Base-by-base conservation (phyloP, 305 asterid species). In the Plantago lanceolata region DNA sequence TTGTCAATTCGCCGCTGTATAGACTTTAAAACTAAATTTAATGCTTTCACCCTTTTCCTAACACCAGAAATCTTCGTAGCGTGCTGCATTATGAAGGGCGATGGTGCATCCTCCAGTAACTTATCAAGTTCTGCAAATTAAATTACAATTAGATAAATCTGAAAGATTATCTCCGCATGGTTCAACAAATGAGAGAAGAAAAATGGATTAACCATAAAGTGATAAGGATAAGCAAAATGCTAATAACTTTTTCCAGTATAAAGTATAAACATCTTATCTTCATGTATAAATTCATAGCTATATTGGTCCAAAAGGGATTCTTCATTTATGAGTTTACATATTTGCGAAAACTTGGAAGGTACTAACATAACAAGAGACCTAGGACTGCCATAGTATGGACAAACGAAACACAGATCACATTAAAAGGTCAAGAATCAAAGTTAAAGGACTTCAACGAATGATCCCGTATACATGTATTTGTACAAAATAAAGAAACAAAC, bases 21-120 rank as follows among this genome's bases (percentile, higher is more conserved):
- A 51, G 91, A 82, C 82, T 84, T 88, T 83, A 88, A 78, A 73
- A 84, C 83, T 28, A 78, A 79, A 74, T 84, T 85, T 66, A 88
- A 68, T 56, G 95, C 47, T 64, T 55, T 71, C 48, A 88, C 84
- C 63, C 92, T 86, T 76, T 79, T 84, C 78, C 92, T 79, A 47
- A 86, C 92, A 59, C 84, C 76, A 64, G 88, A 86, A 69, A 88
- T 84, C 81, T 84, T 84, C 19, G 84, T 79, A 1, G 95, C 85
- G 6, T 84, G 90, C 77, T 88, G 92, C 90, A 86, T 79, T 47
- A 88, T 84, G 78, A 88, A 86, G 57, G 95, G 92, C 11, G 85
- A 80, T 8, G 94, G 96, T 49, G 96, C 97, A 78, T 90, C 95
- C 68, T 90, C 96, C 66, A 90, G 75, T 78, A 93, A 75, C 65